Percentiles rank a stretch among this genome's conserved stretches.
phyloP scores from a whole-genome alignment of 176 grass and related monocot genomes.

The Themeda triandra region DNA sequence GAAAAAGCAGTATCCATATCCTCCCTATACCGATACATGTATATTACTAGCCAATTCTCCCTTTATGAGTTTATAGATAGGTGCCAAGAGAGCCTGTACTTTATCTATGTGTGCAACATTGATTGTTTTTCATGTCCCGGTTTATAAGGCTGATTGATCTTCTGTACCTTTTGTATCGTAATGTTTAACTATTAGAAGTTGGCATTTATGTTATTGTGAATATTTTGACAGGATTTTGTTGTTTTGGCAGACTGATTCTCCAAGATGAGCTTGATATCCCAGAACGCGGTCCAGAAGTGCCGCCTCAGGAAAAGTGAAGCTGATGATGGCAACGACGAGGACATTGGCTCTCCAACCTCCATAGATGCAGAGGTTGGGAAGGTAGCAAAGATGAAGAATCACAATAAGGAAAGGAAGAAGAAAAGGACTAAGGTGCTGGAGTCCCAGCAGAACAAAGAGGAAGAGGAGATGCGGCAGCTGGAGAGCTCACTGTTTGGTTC shows the following conservation, averaged over 20 bases:
- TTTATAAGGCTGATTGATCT: not conserved
- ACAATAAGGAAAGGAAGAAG: conserved; percentile 37
- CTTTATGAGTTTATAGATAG: not conserved
- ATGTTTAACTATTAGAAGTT: not conserved
- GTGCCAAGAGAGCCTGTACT: not conserved
- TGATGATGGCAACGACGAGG: conserved; percentile 13
- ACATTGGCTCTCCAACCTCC: not conserved
- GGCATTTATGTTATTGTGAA: not conserved
- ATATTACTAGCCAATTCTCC: not conserved
- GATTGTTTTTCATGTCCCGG: not conserved
- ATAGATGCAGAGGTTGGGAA: conserved; percentile 17
- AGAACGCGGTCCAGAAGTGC: conserved; percentile 39
- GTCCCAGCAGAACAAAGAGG: conserved; percentile 19
- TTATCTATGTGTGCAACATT: not conserved
- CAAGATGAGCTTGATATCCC: conserved; percentile 72
- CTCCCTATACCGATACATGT: too few species aligned
- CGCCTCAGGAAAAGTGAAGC: not conserved
- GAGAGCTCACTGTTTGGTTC: conserved; percentile 58
- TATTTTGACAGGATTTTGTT: not conserved
- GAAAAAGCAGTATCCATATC: too few species aligned
- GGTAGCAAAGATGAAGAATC: conserved; percentile 15
- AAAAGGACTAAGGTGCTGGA: conserved; percentile 32
- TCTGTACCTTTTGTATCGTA: not conserved
- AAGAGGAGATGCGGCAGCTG: conserved; percentile 57
- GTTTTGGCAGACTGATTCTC: not conserved